Conservation (phyloP, 495 filamentous ascomycete genomes). For the Schizothecium vesticola region DNA sequence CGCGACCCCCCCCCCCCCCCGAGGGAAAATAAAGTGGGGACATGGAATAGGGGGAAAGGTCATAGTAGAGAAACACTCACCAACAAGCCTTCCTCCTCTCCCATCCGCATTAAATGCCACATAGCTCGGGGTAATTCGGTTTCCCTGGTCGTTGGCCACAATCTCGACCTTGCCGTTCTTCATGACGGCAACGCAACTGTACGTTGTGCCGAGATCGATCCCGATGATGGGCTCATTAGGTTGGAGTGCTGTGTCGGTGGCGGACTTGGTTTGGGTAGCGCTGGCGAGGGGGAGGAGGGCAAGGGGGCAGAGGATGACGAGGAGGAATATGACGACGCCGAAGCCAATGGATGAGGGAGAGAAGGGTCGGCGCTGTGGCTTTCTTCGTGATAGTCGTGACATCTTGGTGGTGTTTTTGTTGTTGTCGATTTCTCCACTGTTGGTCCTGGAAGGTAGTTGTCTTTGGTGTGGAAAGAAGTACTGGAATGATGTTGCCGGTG, state of each 20-base stretch:
- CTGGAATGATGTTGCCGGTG: neutral
- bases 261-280: slow-evolving; percentile 58
- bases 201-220: slow-evolving; percentile 97
- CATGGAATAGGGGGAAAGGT: neutral
- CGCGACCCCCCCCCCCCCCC: neutral
- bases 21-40: neutral
- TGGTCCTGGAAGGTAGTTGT: neutral
- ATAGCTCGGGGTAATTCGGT: slow-evolving; percentile 95
- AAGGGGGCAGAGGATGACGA: slow-evolving; percentile 65
- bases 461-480: neutral
- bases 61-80: neutral
- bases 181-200: slow-evolving; percentile 97
- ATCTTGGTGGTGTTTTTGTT: neutral
- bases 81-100: slow-evolving; percentile 37
- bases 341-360: slow-evolving; percentile 31
- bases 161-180: slow-evolving; percentile 92
- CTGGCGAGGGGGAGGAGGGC: slow-evolving; percentile 63
- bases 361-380: neutral
- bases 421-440: neutral
- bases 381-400: neutral
- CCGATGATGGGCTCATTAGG: slow-evolving; percentile 62
- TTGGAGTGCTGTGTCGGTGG: slow-evolving; percentile 43
- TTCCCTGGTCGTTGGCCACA: slow-evolving; percentile 85
- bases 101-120: slow-evolving; percentile 95
- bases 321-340: slow-evolving; percentile 76